A percentile compares a stretch with the other conserved stretches of the same genome.
phyloP scores from a whole-genome alignment of 148 eudicot species.

The Gaultheria prostrata region DNA sequence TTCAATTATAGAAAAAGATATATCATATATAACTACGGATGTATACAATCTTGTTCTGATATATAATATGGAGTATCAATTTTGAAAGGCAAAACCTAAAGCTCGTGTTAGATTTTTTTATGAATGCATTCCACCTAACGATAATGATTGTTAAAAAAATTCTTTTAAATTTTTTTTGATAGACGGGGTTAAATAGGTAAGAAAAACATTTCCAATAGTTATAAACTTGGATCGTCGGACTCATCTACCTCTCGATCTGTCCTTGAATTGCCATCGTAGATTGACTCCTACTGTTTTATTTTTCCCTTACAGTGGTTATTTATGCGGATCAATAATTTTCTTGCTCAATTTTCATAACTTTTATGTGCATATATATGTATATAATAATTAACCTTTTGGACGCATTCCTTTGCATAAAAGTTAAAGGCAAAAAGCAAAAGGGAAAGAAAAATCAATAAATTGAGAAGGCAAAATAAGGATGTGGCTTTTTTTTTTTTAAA shows the following conservation, averaged over 20 bases:
- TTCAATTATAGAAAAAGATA: not conserved
- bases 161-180: no score
- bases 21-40: not conserved
- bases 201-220: no score
- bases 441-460: not conserved
- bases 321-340: not conserved
- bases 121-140: no score
- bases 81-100: no score
- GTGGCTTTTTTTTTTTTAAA: no score
- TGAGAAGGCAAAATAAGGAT: not conserved
- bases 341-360: not conserved
- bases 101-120: no score
- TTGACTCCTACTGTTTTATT: not conserved
- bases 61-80: no score
- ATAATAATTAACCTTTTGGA: not conserved
- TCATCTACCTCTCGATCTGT: no score
- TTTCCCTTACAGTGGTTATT: not conserved
- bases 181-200: no score
- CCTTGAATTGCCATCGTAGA: no score
- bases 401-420: constrained; percentile 4
- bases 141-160: no score
- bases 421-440: constrained; percentile 6
- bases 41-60: not conserved
- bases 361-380: not conserved
- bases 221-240: no score